A percentile compares a stretch with the other conserved stretches of the same genome.
Evolutionary conservation across 495 filamentous ascomycete species (phyloP).

Genomic region (Penicillium bialowiezense): DNA sequence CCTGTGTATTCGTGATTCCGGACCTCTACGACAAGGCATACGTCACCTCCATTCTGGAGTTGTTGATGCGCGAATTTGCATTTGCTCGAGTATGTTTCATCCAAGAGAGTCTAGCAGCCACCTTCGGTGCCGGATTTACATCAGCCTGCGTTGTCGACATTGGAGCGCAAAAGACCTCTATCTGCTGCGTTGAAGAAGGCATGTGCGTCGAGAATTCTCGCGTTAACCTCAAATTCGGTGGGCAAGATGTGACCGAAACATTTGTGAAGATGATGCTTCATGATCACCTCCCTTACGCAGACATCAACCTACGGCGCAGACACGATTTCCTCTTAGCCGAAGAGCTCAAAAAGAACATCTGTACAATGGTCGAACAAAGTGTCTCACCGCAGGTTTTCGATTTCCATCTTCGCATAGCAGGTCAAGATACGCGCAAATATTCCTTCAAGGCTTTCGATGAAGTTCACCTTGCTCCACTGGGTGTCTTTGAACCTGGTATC

Average conservation of each 20-base stretch:
- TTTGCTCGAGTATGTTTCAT: conserved; percentile 89
- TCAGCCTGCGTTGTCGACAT: conserved; percentile 93
- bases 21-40: conserved; percentile 95
- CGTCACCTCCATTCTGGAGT: conserved; percentile 76
- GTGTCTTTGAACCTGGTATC: conserved; percentile 79
- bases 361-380: conserved; percentile 80
- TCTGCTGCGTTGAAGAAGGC: conserved; percentile 96
- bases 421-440: conserved; percentile 86
- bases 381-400: conserved; percentile 77
- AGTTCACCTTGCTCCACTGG: conserved; percentile 85
- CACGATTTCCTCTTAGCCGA: conserved; percentile 94
- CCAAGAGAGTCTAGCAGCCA: conserved; percentile 90
- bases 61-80: conserved; percentile 81
- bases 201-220: conserved; percentile 90
- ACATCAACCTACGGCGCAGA: conserved; percentile 84
- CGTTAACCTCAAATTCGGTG: conserved; percentile 91
- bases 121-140: conserved; percentile 93
- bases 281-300: conserved; percentile 88
- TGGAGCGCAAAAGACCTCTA: conserved; percentile 95
- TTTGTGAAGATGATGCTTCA: conserved; percentile 97
- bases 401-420: conserved; percentile 85
- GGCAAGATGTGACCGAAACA: conserved; percentile 86
- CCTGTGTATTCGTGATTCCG: conserved; percentile 91
- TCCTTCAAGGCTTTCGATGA: conserved; percentile 95
- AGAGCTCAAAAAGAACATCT: conserved; percentile 87